phyloP scores from a whole-genome alignment of 495 filamentous ascomycete genomes.

The Aspergillus mulundensis region DNA sequence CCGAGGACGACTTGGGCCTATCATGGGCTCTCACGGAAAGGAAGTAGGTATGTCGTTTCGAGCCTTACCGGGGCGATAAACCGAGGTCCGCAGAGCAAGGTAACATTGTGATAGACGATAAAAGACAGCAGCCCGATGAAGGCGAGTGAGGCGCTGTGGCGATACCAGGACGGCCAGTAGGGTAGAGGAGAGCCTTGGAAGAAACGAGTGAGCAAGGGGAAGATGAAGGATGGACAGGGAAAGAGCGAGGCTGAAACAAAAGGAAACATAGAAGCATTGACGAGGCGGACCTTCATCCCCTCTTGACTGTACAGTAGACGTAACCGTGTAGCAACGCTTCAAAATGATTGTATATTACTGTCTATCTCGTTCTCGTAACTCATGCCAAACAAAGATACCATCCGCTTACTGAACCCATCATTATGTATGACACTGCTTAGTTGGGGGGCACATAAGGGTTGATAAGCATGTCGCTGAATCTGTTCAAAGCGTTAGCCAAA shows the following conservation, averaged over 20 bases:
- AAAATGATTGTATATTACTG: conserved; percentile 35
- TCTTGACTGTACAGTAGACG: background rate
- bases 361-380: conserved; percentile 48
- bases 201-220: background rate
- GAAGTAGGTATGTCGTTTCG: background rate
- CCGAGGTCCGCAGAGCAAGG: background rate
- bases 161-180: conserved; percentile 5
- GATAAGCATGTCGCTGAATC: conserved; percentile 90
- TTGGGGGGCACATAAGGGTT: conserved; percentile 78
- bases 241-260: background rate
- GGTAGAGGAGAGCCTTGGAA: background rate
- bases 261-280: background rate
- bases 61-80: background rate
- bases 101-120: conserved; percentile 6
- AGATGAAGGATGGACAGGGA: background rate
- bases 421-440: conserved; percentile 27
- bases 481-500: conserved; percentile 25
- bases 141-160: conserved; percentile 17
- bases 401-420: conserved; percentile 11
- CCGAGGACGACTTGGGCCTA: background rate
- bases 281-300: background rate
- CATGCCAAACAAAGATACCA: conserved; percentile 26
- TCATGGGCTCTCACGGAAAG: no score
- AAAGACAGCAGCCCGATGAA: conserved; percentile 8
- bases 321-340: conserved; percentile 3